Evolutionary conservation across 2,329 filamentous ascomycete genomes (phyloP), one percentile per base, ranked within the genome.

Genomic region (Colletotrichum tamarilloi): DNA sequence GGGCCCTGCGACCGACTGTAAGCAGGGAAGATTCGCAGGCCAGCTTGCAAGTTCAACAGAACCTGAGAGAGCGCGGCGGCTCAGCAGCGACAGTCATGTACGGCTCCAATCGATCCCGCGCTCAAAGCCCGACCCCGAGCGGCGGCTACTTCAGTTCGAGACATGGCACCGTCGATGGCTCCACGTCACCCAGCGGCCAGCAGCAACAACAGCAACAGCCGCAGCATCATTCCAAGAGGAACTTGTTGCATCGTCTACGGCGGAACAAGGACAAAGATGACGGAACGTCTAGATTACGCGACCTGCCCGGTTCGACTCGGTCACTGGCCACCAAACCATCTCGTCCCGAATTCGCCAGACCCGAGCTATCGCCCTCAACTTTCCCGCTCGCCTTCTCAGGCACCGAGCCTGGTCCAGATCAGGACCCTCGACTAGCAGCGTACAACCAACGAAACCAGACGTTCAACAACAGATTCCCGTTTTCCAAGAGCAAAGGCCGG

Each of bases 81-180:
- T 86, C 86, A 35, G 78, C 79, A 35, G 79, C 81, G 55, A 84
- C 79, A 62, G 78, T 75, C 71, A 79, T 87, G 87, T 80, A 88
- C 85, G 76, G 80, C 76, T 81, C 85, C 60, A 73, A 73, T 26
- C 83, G 83, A 74, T 87, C 87, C 26, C 92, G 95, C 76, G 92
- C 94, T 14, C 90, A 93, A 74, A 97, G 95, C 82, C 95, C 95
- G 30, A 94, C 94, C 0, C 93, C 95, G 8, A 97, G 94, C 81
- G 86, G 89, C 55, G 89, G 89, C 77, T 83, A 82, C 64, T 79
- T 79, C 85, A 82, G 89, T 82, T 80, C 87, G 80, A 87, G 85
- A 78, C 79, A 87, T 82, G 78, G 84, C 76, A 81, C 87, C 77
- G 75, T 81, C 26, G 88, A 90, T 73, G 88, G 87, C 28, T 89